Evolutionary conservation across 306 rosid genomes (phyloP), one percentile per base, ranked within the genome.

Genomic region (Lupinus albus): DNA sequence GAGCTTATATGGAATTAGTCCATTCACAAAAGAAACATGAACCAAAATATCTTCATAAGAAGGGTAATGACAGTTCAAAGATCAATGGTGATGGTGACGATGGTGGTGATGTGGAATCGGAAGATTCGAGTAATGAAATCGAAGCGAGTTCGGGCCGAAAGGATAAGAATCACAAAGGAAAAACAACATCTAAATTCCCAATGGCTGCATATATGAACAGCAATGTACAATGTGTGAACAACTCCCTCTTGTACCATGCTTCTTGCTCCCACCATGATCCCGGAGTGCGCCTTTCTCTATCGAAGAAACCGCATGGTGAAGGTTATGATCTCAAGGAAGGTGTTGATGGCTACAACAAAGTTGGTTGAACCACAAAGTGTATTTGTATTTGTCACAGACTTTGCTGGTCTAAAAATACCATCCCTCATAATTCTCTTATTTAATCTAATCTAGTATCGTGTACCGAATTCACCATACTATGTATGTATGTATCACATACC

Each of bases 221-320:
- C 82, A 94, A 94, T 14, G 96, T 90, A 3, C 99, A 94, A 73
- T 86, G 96, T 15, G 75, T 94, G 0, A 94, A 94, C 80, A 94
- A 90, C 64, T 94, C 97, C 2, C 73, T 94, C 2, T 18, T 94
- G 60, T 85, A 61, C 76, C 68, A 90, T 53, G 41, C 82, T 3
- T 73, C 84, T 1, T 84, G 80, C 84, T 74, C 78, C 21, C 97
- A 90, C 72, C 88, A 94, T 9, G 92, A 94, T 35, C 95, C 99
- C 2, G 97, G 99, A 0, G 84, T 94, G 53, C 97, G 84, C 39
- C 76, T 90, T 28, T 47, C 88, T 50, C 87, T 90, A 12, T 20
- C 95, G 1, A 82, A 83, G 88, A 86, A 84, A 70, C 92, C 90
- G 4, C 25, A 17, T 15, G 83, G 69, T 0, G 84, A 71, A 33